Evolutionary conservation across 2,329 filamentous ascomycete species (phyloP), one percentile per base, ranked within the genome.

Genomic region (Ceratocystis harringtonii): DNA sequence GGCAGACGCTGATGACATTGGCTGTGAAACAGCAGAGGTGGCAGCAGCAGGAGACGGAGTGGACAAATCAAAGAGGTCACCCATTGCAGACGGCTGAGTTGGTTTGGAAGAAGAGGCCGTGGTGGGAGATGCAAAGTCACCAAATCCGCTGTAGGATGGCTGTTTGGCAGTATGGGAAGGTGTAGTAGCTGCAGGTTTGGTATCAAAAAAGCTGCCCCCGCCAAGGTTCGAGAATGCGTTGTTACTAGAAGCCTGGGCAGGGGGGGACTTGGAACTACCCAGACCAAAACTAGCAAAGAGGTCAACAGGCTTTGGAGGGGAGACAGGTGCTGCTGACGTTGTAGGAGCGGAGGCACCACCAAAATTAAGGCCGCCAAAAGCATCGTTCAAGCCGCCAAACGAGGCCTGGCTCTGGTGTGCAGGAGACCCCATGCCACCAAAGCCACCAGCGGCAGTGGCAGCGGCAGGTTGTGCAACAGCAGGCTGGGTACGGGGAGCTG

Each of bases 171-270:
- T 67, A 28, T 74, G 70, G 1, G 75, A 70, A 62, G 79, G 73
- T n/a, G 61, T 50, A 48, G 60, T 15, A 63, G 78, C 74, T 8
- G 80, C 74, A 17, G 83, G 75, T 65, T 84, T 85, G 1, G 84
- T 76, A 71, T 95, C 86, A 72, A 96, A 96, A 75, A 96, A 94
- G 72, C 87, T 83, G 61, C 91, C 90, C 63, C 90, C 89, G 68
- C 87, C 81, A 60, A 84, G 73, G 12, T 77, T 77, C 8, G 79
- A 76, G 69, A 84, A 83, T 0, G 79, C 76, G 63, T 67, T 72
- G 48, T 74, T 77, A 1, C 73, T 74, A n/a, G 55, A 71, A 8
- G 75, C 70, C 1, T 74, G 69, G 10, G 73, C 71, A 2, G 22
- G 22, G 22, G 75, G 74, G 36, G 69, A 72, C 63, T 71, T 74